Evolutionary conservation across 306 rosid genomes (phyloP).

Genomic region (Rosa multiflora): DNA sequence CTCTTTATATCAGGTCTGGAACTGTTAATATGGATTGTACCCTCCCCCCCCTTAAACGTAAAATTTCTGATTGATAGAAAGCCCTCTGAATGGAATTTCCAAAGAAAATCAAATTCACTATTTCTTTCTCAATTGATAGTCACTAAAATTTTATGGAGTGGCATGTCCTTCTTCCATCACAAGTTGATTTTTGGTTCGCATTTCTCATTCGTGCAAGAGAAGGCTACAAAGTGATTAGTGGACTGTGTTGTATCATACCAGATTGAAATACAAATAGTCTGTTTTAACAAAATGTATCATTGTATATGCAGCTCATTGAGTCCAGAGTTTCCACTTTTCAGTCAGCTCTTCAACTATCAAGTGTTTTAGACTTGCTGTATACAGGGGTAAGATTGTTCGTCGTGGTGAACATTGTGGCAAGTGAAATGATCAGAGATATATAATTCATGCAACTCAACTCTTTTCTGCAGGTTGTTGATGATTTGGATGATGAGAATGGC

Average conservation of each 20-base stretch:
- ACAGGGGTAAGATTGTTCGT: slow-evolving; percentile 44
- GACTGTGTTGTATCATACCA: background rate
- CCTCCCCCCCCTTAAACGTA: background rate
- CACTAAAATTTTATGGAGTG: no score
- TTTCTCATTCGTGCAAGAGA: background rate
- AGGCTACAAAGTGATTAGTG: background rate
- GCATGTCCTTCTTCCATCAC: background rate
- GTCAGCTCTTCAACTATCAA: slow-evolving; percentile 59
- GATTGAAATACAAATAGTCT: background rate
- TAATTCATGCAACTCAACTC: background rate
- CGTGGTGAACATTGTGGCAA: slow-evolving; percentile 8
- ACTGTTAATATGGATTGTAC: background rate
- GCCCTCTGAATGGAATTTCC: background rate
- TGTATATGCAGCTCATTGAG: slow-evolving; percentile 59
- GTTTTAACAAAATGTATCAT: background rate
- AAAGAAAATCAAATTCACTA: no score
- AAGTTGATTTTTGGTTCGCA: background rate
- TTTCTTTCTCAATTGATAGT: no score
- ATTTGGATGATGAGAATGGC: slow-evolving; percentile 43
- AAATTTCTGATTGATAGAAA: background rate
- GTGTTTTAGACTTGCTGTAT: slow-evolving; percentile 57
- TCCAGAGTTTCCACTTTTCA: slow-evolving; percentile 71
- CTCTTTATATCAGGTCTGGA: slow-evolving; percentile 71
- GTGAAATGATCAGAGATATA: background rate
- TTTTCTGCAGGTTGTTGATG: slow-evolving; percentile 51